phyloP scores from a whole-genome alignment of 192 early-diverging fungal species.

The Pilobolus umbonatus region DNA sequence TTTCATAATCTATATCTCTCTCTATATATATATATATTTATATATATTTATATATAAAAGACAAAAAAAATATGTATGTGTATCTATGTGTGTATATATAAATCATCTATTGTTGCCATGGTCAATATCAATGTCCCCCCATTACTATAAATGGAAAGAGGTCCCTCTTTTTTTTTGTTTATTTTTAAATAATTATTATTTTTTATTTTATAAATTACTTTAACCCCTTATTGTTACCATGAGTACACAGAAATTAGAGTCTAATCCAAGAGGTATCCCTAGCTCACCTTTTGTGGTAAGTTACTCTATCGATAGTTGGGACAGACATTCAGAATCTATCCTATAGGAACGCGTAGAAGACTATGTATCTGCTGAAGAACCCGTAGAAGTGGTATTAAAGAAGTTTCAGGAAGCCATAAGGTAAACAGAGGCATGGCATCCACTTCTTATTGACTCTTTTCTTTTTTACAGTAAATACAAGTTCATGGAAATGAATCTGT shows the following conservation, averaged over 20 bases:
- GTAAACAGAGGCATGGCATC: constrained; percentile 37
- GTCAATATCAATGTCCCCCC: too few relatives aligned
- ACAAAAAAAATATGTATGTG: too few relatives aligned
- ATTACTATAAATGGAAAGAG: too few relatives aligned
- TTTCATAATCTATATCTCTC: too few relatives aligned
- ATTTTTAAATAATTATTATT: not conserved
- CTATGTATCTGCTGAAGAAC: constrained; percentile 68
- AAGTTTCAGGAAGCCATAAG: constrained; percentile 91
- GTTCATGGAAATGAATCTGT: constrained; percentile 92
- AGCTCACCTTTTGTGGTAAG: constrained; percentile 90
- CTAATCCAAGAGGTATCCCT: constrained; percentile 94
- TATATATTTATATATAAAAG: too few relatives aligned
- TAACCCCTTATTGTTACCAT: not conserved
- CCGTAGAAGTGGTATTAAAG: constrained; percentile 77
- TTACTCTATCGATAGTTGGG: not conserved
- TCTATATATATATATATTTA: too few relatives aligned
- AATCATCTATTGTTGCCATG: too few relatives aligned
- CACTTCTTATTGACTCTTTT: not conserved
- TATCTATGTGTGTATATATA: too few relatives aligned
- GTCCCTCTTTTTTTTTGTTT: too few relatives aligned
- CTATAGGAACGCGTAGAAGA: constrained; percentile 81
- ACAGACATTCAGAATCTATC: not conserved
- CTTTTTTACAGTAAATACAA: constrained; percentile 80
- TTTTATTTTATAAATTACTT: not conserved
- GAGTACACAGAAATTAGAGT: constrained; percentile 45